Evolutionary conservation across 2,329 filamentous ascomycete species (phyloP).

Genomic region (Pseudopyrenochaeta lycopersici): DNA sequence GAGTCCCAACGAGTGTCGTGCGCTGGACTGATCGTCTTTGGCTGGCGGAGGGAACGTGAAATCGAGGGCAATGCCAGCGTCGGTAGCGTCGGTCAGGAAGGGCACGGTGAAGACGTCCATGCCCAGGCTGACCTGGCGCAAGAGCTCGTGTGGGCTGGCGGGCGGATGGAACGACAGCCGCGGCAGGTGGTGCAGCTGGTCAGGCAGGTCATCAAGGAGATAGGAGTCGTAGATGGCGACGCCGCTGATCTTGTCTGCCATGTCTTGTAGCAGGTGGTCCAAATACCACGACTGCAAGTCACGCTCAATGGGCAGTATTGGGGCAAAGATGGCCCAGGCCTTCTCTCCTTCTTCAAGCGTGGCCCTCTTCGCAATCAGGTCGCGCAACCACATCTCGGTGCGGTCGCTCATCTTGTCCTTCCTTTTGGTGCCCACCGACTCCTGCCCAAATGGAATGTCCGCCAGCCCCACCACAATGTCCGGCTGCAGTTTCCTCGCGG

Average conservation of each 20-base stretch:
- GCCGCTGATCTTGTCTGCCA: constrained; percentile 62
- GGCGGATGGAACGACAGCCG: constrained; percentile 78
- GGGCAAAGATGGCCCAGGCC: constrained; percentile 61
- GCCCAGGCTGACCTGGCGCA: constrained; percentile 78
- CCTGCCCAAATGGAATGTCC: constrained; percentile 71
- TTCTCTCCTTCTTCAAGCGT: constrained; percentile 39
- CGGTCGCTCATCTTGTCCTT: constrained; percentile 84
- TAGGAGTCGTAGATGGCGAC: constrained; percentile 82
- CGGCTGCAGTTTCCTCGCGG: constrained; percentile 72
- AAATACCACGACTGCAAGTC: constrained; percentile 83
- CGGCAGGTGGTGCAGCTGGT: constrained; percentile 69
- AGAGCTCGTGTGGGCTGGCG: constrained; percentile 75
- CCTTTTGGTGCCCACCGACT: constrained; percentile 72
- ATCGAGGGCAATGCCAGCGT: constrained; percentile 83
- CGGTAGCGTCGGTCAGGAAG: constrained; percentile 77
- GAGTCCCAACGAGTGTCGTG: constrained; percentile 65
- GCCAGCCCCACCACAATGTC: constrained; percentile 83
- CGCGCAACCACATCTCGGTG: constrained; percentile 81
- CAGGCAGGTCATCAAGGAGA: constrained; percentile 72
- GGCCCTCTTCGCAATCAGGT: constrained; percentile 64
- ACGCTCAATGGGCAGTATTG: constrained; percentile 77
- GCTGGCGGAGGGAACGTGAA: constrained; percentile 73
- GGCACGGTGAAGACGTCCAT: constrained; percentile 82
- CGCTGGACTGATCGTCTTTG: constrained; percentile 15
- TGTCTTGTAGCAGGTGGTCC: constrained; percentile 72